These are phyloP conservation scores for Cynanchum wilfordii DNA, from an alignment of 257 asterid genomes.

Conservation along the genomic window DNA sequence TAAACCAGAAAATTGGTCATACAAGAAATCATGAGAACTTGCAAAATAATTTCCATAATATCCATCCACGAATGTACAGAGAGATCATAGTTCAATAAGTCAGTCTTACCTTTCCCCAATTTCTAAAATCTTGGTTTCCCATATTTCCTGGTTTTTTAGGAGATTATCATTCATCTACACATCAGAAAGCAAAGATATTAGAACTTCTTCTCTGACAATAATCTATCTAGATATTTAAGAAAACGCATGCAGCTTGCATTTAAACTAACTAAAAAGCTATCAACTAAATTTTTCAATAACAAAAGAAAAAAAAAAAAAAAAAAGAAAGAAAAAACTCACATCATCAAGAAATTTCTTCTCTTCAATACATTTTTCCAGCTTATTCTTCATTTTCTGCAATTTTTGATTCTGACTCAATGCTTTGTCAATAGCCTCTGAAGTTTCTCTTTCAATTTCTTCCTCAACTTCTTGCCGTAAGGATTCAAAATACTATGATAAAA, in stretches of 20 bases:
- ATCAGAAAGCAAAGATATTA: slow-evolving; percentile 16
- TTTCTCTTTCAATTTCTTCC: slow-evolving; percentile 63
- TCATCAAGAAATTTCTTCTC: slow-evolving; percentile 78
- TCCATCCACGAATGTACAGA: slow-evolving; percentile 6
- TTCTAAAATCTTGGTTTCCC: slow-evolving; percentile 67
- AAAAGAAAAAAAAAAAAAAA: slow-evolving; percentile 10
- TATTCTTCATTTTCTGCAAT: slow-evolving; percentile 65
- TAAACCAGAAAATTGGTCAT: neutral
- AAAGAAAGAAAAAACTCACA: slow-evolving; percentile 43
- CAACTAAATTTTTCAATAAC: neutral
- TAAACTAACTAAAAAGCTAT: slow-evolving; percentile 1
- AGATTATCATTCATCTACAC: slow-evolving; percentile 86
- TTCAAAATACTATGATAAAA: slow-evolving; percentile 75
- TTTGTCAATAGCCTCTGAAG: slow-evolving; percentile 59
- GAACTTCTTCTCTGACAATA: slow-evolving; percentile 5
- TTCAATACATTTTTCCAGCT: slow-evolving; percentile 53
- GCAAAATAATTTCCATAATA: neutral
- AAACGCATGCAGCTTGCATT: neutral
- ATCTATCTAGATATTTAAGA: neutral
- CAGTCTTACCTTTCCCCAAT: slow-evolving; percentile 54
- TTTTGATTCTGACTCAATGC: slow-evolving; percentile 67
- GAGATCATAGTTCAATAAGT: slow-evolving; percentile 9
- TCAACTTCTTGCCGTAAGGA: slow-evolving; percentile 65
- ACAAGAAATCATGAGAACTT: neutral
- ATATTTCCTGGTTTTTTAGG: slow-evolving; percentile 58